phyloP scores from a whole-genome alignment of 805 yeast species.

The Yarrowia yakushimensis region DNA sequence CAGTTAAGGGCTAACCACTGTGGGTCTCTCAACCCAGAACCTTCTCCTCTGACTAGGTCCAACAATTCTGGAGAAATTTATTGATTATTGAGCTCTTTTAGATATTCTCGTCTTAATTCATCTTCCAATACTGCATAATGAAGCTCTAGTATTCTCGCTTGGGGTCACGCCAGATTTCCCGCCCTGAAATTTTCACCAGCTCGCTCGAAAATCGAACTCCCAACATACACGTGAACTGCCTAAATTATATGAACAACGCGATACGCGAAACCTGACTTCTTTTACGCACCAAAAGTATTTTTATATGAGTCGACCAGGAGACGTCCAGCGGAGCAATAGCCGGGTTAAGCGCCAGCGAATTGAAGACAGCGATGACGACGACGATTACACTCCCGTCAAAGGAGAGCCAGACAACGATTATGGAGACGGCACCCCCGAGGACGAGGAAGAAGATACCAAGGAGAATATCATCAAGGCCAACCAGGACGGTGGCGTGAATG shows the following conservation, averaged over 20 bases:
- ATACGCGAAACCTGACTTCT: not conserved
- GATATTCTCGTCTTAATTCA: too few relatives aligned
- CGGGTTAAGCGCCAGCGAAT: not conserved
- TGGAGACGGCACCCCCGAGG: not conserved
- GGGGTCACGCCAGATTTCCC: too few relatives aligned
- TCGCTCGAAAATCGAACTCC: not conserved
- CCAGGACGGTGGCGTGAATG: not conserved
- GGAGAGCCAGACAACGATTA: not conserved
- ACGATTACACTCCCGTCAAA: not conserved
- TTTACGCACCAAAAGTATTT: too few relatives aligned
- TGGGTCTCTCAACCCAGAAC: too few relatives aligned
- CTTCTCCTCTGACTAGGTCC: too few relatives aligned
- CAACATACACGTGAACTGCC: not conserved
- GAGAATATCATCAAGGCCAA: not conserved
- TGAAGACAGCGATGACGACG: not conserved
- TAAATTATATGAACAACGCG: not conserved
- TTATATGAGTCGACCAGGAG: not conserved
- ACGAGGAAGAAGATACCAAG: not conserved
- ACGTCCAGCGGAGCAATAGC: not conserved
- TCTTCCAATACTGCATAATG: too few relatives aligned
- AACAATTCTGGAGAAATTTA: too few relatives aligned
- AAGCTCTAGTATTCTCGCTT: too few relatives aligned
- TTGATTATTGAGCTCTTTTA: too few relatives aligned
- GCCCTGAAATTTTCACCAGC: too few relatives aligned
- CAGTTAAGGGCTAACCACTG: too few relatives aligned